phyloP scores from a whole-genome alignment of 352 stramenopile species.

The Aphanomyces astaci region DNA sequence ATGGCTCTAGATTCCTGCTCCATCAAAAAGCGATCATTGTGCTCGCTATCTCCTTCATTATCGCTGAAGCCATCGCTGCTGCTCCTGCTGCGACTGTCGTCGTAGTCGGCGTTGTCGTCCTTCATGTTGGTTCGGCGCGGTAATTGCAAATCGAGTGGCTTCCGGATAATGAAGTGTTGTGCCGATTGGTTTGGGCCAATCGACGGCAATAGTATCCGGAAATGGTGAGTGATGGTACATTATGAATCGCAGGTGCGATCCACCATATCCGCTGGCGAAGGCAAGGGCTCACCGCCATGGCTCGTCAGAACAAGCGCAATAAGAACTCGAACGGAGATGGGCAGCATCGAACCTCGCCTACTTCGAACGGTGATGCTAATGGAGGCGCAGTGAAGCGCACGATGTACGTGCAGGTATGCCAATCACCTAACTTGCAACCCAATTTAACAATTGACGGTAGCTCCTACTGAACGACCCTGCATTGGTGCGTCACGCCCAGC shows the following conservation, averaged over 20 bases:
- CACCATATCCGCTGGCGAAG: background rate
- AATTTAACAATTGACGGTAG: background rate
- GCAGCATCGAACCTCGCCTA: background rate
- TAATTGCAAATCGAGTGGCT: no score
- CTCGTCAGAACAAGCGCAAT: conserved; percentile 1
- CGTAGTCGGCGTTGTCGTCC: background rate
- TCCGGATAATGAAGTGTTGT: no score
- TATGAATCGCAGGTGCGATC: background rate
- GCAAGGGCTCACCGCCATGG: background rate
- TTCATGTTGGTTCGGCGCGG: background rate
- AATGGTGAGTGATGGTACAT: background rate
- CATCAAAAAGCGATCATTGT: background rate
- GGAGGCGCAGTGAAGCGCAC: background rate
- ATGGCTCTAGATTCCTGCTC: conserved; percentile 43
- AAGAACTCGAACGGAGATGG: background rate
- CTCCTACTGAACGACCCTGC: background rate
- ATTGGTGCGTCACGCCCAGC: background rate
- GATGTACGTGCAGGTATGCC: background rate
- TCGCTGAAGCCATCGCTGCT: conserved; percentile 14
- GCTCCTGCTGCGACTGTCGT: no score
- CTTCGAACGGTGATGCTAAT: background rate
- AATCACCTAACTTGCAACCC: background rate
- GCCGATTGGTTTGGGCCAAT: background rate
- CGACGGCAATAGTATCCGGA: background rate
- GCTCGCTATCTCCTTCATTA: background rate